phyloP scores from a whole-genome alignment of 306 rosid genomes.

The Crataegus laevigata region DNA sequence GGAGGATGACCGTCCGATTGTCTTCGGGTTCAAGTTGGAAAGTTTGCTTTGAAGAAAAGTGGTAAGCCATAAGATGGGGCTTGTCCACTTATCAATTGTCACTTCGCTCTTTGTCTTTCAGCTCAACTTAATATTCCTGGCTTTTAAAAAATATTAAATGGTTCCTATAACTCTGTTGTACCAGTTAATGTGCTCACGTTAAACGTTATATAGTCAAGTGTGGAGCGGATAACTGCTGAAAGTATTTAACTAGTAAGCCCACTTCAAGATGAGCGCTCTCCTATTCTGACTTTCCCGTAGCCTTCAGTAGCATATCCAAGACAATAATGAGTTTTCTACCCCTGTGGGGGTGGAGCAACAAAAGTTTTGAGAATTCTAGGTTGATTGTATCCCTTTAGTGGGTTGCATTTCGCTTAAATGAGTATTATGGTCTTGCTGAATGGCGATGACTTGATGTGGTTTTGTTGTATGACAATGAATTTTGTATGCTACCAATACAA shows the following conservation, averaged over 20 bases:
- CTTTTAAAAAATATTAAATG: no score
- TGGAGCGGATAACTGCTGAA: not conserved
- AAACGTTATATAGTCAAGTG: not conserved
- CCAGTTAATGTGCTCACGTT: no score
- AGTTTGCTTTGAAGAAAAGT: not conserved
- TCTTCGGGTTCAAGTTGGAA: not conserved
- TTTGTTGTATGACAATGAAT: no score
- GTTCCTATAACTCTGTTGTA: no score
- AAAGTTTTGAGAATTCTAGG: no score
- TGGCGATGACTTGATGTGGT: not conserved
- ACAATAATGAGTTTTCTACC: not conserved
- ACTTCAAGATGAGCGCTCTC: not conserved
- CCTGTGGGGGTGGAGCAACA: not conserved
- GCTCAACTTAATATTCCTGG: not conserved
- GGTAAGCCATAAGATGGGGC: not conserved
- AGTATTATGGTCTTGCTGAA: not conserved
- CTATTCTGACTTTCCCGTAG: not conserved
- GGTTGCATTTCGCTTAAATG: not conserved
- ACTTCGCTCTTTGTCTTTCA: not conserved
- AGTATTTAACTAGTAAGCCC: no score
- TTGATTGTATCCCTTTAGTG: not conserved
- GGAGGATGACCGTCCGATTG: not conserved
- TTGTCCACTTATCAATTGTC: constrained; percentile 6
- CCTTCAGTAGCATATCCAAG: not conserved
- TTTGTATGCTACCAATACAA: no score